Percentiles rank a stretch among this genome's conserved stretches.
phyloP scores from a whole-genome alignment of 2,329 filamentous ascomycete species.

The Claviceps pazoutovae region DNA sequence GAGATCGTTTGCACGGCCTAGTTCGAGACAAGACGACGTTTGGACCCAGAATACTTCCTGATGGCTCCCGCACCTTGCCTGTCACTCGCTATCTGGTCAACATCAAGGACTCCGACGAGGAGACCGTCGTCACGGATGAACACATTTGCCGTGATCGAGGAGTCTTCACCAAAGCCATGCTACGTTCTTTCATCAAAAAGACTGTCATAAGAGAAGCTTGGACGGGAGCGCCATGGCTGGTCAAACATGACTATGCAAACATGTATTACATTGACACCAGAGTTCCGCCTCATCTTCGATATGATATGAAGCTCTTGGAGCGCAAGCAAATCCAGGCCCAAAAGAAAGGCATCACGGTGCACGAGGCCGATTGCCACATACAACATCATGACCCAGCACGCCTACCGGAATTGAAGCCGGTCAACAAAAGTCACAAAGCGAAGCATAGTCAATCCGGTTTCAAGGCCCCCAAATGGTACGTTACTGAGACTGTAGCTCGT shows the following conservation, averaged over 20 bases:
- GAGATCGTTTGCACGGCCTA: slow-evolving; percentile 55
- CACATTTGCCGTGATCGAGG: slow-evolving; percentile 80
- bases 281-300: slow-evolving; percentile 67
- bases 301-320: slow-evolving; percentile 66
- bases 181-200: slow-evolving; percentile 89
- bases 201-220: slow-evolving; percentile 84
- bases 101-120: slow-evolving; percentile 54
- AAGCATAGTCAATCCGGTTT: slow-evolving; percentile 29
- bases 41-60: slow-evolving; percentile 40
- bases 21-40: slow-evolving; percentile 81
- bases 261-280: slow-evolving; percentile 79
- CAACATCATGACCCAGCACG: slow-evolving; percentile 34
- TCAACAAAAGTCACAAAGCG: slow-evolving; percentile 53
- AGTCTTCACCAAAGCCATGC: slow-evolving; percentile 84
- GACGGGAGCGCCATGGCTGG: slow-evolving; percentile 93
- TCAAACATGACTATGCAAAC: slow-evolving; percentile 72
- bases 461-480: slow-evolving; percentile 30
- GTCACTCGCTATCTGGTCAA: slow-evolving; percentile 72
- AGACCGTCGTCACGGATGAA: slow-evolving; percentile 65
- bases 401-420: slow-evolving; percentile 60
- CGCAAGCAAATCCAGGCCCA: slow-evolving; percentile 58
- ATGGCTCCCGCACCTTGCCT: slow-evolving; percentile 56
- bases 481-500: slow-evolving; percentile 17
- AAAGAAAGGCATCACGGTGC: slow-evolving; percentile 38
- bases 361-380: slow-evolving; percentile 28